Percentiles rank a stretch among this genome's conserved stretches.
phyloP scores from a whole-genome alignment of 1,139 yeast genomes.

The Pichia terricola region DNA sequence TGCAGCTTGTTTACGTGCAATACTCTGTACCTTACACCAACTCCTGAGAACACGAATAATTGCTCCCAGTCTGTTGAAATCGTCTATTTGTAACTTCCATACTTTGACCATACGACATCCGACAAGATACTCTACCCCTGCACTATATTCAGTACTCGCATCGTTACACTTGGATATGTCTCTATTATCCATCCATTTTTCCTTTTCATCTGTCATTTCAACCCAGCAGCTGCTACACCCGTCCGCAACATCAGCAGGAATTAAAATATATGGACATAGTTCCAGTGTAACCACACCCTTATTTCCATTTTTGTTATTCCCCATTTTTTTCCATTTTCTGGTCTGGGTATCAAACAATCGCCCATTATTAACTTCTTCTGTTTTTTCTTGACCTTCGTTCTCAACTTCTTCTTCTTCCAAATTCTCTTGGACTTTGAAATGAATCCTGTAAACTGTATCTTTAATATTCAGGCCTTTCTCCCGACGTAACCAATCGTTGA shows the following conservation, averaged over 20 bases:
- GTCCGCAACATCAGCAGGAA: not conserved
- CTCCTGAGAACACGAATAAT: conserved; percentile 16
- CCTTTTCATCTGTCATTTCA: not conserved
- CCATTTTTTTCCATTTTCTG: not conserved
- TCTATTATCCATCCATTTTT: not conserved
- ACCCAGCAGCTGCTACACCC: not conserved
- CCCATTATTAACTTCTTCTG: not conserved
- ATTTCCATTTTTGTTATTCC: no score
- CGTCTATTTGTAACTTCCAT: conserved; percentile 17
- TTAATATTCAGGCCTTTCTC: conserved; percentile 11
- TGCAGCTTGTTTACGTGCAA: not conserved
- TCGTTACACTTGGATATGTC: no score
- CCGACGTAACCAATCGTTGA: conserved; percentile 13
- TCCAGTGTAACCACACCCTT: not conserved
- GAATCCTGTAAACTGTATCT: conserved; percentile 18
- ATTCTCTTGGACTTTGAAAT: conserved; percentile 23
- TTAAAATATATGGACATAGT: not conserved
- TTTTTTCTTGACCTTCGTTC: not conserved
- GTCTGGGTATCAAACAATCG: not conserved
- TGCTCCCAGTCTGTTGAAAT: conserved; percentile 13
- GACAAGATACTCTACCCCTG: conserved; percentile 11
- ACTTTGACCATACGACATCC: conserved; percentile 21
- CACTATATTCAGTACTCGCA: not conserved
- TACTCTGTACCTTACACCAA: conserved; percentile 15
- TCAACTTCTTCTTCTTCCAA: not conserved